phyloP scores from a whole-genome alignment of 1,284 basidiomycete genomes.

The Thelephora terrestris region DNA sequence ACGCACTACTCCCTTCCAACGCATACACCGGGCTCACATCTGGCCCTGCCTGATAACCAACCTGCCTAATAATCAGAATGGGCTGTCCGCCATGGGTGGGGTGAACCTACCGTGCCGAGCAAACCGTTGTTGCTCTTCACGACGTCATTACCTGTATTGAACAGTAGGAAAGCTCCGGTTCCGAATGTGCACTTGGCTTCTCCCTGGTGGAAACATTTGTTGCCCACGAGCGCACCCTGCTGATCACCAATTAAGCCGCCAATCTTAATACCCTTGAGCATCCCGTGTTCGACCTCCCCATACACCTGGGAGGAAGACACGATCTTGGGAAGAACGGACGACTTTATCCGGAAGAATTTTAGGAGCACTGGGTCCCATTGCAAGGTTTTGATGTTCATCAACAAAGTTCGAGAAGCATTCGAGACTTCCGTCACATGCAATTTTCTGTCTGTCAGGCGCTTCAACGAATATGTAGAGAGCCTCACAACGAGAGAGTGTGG shows the following conservation, averaged over 20 bases:
- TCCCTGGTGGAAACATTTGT: slow-evolving; percentile 81
- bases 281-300: slow-evolving; percentile 61
- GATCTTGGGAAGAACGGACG: slow-evolving; percentile 76
- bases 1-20: slow-evolving; percentile 85
- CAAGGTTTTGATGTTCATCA: slow-evolving; percentile 78
- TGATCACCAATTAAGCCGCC: slow-evolving; percentile 94
- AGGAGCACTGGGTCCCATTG: slow-evolving; percentile 80
- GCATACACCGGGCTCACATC: slow-evolving; percentile 80
- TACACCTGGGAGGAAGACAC: slow-evolving; percentile 92
- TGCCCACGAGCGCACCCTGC: slow-evolving; percentile 92
- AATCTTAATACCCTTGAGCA: slow-evolving; percentile 74
- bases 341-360: slow-evolving; percentile 79
- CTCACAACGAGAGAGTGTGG: neutral
- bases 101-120: slow-evolving; percentile 65
- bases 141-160: slow-evolving; percentile 85
- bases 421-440: slow-evolving; percentile 94
- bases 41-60: slow-evolving; percentile 89
- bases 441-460: slow-evolving; percentile 81
- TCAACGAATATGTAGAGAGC: slow-evolving; percentile 2
- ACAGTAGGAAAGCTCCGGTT: slow-evolving; percentile 92
- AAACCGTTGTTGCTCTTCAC: slow-evolving; percentile 83
- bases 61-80: slow-evolving; percentile 27
- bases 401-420: slow-evolving; percentile 93
- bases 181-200: slow-evolving; percentile 95
- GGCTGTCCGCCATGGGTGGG: neutral